Evolutionary conservation across 2,329 filamentous ascomycete species (phyloP).

Genomic region (Cytospora paraplurivora): DNA sequence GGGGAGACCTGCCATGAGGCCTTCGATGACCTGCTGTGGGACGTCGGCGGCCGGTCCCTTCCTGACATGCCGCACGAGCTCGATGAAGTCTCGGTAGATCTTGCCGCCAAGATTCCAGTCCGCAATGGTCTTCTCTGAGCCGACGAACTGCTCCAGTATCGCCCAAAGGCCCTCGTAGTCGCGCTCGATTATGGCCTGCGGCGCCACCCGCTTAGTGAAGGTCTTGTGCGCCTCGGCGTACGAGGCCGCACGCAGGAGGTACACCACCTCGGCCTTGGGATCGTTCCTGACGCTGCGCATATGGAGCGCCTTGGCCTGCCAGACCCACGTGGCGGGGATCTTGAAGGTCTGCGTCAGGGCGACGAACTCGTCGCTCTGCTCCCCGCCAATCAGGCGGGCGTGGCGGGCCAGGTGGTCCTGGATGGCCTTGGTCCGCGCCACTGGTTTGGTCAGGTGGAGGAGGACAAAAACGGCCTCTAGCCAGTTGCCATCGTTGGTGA

Average conservation of each 20-base stretch:
- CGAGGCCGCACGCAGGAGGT: constrained; percentile 75
- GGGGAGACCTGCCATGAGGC: constrained; percentile 58
- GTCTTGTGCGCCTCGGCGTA: constrained; percentile 83
- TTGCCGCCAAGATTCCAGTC: constrained; percentile 80
- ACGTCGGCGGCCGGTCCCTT: constrained; percentile 28
- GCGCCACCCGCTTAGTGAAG: constrained; percentile 78
- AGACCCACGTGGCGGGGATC: constrained; percentile 79
- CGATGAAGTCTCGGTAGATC: constrained; percentile 69
- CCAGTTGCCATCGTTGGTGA: constrained; percentile 67
- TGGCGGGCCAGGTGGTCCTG: constrained; percentile 76
- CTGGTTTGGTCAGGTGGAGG: constrained; percentile 68
- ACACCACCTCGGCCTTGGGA: constrained; percentile 71
- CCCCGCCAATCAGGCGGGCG: constrained; percentile 64
- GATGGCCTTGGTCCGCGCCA: constrained; percentile 65
- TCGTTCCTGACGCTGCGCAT: constrained; percentile 74
- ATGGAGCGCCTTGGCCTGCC: constrained; percentile 81
- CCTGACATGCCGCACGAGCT: constrained; percentile 49
- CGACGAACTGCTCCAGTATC: constrained; percentile 72
- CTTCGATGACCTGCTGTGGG: constrained; percentile 53
- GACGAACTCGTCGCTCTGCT: constrained; percentile 57
- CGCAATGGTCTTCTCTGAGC: constrained; percentile 60
- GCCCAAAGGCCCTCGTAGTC: constrained; percentile 71
- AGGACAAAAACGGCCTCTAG: constrained; percentile 75
- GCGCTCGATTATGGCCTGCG: constrained; percentile 77
- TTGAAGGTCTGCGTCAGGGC: constrained; percentile 65